Base-by-base conservation (phyloP, 1,139 yeast species). In the Neolecta irregularis region DNA sequence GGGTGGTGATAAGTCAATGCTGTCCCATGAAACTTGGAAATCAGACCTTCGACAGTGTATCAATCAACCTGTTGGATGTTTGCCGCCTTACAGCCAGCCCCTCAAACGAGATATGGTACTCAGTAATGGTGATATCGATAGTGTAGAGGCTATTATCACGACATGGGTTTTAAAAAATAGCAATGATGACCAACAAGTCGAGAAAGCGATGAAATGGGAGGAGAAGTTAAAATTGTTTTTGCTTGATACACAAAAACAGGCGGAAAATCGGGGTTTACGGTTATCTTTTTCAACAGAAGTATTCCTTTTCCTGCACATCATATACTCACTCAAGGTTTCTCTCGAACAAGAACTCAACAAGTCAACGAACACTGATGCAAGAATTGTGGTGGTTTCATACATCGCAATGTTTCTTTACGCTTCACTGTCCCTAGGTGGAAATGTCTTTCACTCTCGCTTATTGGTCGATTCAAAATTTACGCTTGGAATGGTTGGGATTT, bases 41-140 rank as follows among this genome's bases (percentile, higher is more conserved):
- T 48, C 51, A 1, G 61, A 66, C 40, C 51, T 85, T 9, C 51
- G 58, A 37, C 51, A 56, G 3, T 88, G 98, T 52, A 65, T 92
- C 0, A 60, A 65, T 11, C 70, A 83, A 2, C 96, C 96, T 0
- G 95, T 88, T 1, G 75, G 72, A 44, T 88, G 98, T 51, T 59
- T 88, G 30, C 96, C 98, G 0, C 58, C 74, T 0, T 88, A 85
- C 56, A 93, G 81, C 50, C 95, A 83, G 52, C 96, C 96, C 0
- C 60, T 88, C 44, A 75, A 74, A 44, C 69, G 73, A 26, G 69
- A 74, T 34, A 46, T 80, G 20, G 53, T 88, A 6, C 79, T 88
- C 53, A 81, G 39, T 6, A 33, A 30, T 18, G 73, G 71, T 15
- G 61, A 58, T 18, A 35, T 23, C 16, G 53, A 56, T 9, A 62